Conservation (phyloP, 2,329 filamentous ascomycete species). For the Ophidiomyces ophidiicola region DNA sequence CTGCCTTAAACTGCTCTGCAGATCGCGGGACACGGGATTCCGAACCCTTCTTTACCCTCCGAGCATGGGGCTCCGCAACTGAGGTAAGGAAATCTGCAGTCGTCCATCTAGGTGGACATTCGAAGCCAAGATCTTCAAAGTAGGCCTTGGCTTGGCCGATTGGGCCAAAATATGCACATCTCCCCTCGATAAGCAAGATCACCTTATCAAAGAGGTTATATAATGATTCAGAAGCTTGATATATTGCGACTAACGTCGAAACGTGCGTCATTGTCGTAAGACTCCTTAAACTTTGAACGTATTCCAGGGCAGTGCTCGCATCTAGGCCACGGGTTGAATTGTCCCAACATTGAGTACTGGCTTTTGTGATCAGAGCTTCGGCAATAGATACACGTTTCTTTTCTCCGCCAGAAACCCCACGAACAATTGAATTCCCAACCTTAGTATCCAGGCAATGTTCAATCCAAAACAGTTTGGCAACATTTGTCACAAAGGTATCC, state of each 20-base stretch:
- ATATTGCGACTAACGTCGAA: constrained; percentile 56
- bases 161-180: constrained; percentile 59
- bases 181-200: constrained; percentile 53
- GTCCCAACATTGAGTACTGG: constrained; percentile 61
- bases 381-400: constrained; percentile 72
- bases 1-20: constrained; percentile 43
- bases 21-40: constrained; percentile 46
- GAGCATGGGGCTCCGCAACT: constrained; percentile 50
- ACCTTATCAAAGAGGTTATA: constrained; percentile 55
- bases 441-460: constrained; percentile 60
- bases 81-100: constrained; percentile 68
- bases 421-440: constrained; percentile 61
- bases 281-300: constrained; percentile 54
- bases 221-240: constrained; percentile 49
- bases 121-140: constrained; percentile 58
- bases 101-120: constrained; percentile 58
- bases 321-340: constrained; percentile 64
- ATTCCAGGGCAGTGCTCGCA: constrained; percentile 60
- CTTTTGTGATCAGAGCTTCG: constrained; percentile 58
- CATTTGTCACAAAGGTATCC: constrained; percentile 51
- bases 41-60: constrained; percentile 44
- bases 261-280: constrained; percentile 52
- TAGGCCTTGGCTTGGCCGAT: constrained; percentile 53
- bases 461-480: constrained; percentile 60
- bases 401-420: constrained; percentile 59